These are phyloP conservation scores for Leccinum pellstonianum DNA, from an alignment of 768 basidiomycete species.

Conservation along the genomic window DNA sequence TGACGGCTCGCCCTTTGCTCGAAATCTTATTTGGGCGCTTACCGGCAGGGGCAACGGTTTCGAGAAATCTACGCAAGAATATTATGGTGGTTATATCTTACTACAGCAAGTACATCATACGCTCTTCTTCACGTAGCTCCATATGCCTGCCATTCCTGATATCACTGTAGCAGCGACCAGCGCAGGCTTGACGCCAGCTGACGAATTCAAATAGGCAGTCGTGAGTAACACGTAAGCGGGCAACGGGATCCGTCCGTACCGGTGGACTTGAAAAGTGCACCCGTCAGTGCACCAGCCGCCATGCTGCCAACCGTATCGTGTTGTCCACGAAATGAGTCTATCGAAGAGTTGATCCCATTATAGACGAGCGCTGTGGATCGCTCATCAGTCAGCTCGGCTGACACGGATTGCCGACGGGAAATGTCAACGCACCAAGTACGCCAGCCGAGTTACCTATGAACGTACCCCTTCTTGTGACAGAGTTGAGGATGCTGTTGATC, in stretches of 20 bases:
- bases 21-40: slow-evolving; percentile 32
- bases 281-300: slow-evolving; percentile 88
- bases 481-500: slow-evolving; percentile 96
- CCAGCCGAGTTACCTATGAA: slow-evolving; percentile 99
- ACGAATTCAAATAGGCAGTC: slow-evolving; percentile 33
- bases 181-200: slow-evolving; percentile 91
- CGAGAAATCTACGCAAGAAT: slow-evolving; percentile 40
- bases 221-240: slow-evolving; percentile 38
- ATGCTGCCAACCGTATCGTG: slow-evolving; percentile 93
- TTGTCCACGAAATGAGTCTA: slow-evolving; percentile 84
- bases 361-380: slow-evolving; percentile 79
- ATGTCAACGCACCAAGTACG: slow-evolving; percentile 77
- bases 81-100: slow-evolving; percentile 42
- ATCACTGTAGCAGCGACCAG: slow-evolving; percentile 86
- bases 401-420: slow-evolving; percentile 30
- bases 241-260: slow-evolving; percentile 55
- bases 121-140: slow-evolving; percentile 93
- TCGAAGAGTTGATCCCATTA: slow-evolving; percentile 93
- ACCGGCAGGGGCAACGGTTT: slow-evolving; percentile 14
- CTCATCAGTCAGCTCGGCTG: slow-evolving; percentile 36
- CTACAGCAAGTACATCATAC: slow-evolving; percentile 59
- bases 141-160: slow-evolving; percentile 86
- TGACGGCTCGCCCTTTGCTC: slow-evolving; percentile 17
- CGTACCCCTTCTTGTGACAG: slow-evolving; percentile 93
- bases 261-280: slow-evolving; percentile 90